phyloP scores from a whole-genome alignment of 371 early-diverging fungal genomes.

The Capniomyces stellatus region DNA sequence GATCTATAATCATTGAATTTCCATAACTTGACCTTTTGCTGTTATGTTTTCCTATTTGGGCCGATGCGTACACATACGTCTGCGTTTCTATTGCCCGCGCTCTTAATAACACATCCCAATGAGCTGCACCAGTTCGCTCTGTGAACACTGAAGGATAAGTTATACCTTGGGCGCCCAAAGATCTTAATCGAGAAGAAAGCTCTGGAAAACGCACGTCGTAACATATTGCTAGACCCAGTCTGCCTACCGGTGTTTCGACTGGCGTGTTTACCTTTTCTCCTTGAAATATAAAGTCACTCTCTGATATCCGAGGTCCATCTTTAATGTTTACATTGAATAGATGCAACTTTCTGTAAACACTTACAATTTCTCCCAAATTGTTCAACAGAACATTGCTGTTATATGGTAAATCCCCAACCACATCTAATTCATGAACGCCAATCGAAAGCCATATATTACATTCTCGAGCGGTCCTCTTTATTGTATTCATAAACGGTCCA shows the following conservation, averaged over 20 bases:
- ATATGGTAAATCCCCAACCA: conserved; percentile 21
- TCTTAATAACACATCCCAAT: conserved; percentile 65
- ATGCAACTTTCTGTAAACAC: conserved; percentile 57
- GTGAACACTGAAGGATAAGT: conserved; percentile 81
- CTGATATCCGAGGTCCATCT: conserved; percentile 34
- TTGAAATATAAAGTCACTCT: conserved; percentile 35
- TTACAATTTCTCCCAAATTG: conserved; percentile 32
- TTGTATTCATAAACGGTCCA: conserved; percentile 33
- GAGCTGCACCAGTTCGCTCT: conserved; percentile 57
- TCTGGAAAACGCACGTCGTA: conserved; percentile 76
- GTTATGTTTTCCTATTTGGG: conserved; percentile 62
- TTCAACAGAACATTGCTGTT: conserved; percentile 55
- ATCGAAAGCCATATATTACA: conserved; percentile 52
- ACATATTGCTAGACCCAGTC: conserved; percentile 46
- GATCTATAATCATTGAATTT: conserved; percentile 59
- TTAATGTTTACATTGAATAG: conserved; percentile 44
- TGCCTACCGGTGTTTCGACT: conserved; percentile 46
- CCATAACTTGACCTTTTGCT: conserved; percentile 55
- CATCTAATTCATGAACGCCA: conserved; percentile 42
- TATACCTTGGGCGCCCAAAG: conserved; percentile 46
- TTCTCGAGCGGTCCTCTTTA: conserved; percentile 34
- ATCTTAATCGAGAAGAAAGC: conserved; percentile 33
- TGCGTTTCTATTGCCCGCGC: conserved; percentile 81
- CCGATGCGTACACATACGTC: conserved; percentile 54
- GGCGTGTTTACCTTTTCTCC: conserved; percentile 35